A percentile compares a stretch with the other conserved stretches of the same genome.
Evolutionary conservation across 768 basidiomycete species (phyloP).

Genomic region (Suillus subalutaceus): DNA sequence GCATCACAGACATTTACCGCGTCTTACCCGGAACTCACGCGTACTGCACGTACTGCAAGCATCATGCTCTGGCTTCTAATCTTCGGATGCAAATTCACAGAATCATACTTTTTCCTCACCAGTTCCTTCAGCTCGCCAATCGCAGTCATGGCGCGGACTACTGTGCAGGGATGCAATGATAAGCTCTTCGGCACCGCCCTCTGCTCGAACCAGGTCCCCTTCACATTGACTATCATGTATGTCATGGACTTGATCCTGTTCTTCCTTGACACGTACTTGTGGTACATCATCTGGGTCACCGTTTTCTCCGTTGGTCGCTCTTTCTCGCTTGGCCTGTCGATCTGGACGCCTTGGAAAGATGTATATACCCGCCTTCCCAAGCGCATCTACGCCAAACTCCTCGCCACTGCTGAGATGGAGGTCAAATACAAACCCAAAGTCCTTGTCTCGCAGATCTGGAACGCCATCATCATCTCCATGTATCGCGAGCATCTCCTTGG

Average conservation of each 20-base stretch:
- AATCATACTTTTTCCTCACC: constrained; percentile 98
- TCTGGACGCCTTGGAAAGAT: constrained; percentile 99
- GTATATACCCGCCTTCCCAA: constrained; percentile 96
- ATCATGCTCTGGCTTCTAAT: constrained; percentile 88
- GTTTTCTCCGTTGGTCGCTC: constrained; percentile 91
- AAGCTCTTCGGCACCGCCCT: constrained; percentile 77
- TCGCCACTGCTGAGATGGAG: constrained; percentile 98
- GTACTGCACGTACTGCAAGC: constrained; percentile 78
- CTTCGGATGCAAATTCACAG: constrained; percentile 94
- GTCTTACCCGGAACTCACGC: constrained; percentile 82
- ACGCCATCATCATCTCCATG: constrained; percentile 99
- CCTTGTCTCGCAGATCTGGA: constrained; percentile 98
- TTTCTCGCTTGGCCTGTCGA: constrained; percentile 90
- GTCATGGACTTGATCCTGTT: constrained; percentile 97
- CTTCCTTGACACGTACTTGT: constrained; percentile 99
- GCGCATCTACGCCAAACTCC: constrained; percentile 95
- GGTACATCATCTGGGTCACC: constrained; percentile 99
- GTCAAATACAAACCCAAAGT: constrained; percentile 99
- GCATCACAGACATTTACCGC: constrained; percentile 99
- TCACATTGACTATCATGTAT: constrained; percentile 98
- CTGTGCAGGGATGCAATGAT: constrained; percentile 89
- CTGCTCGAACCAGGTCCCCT: constrained; percentile 91
- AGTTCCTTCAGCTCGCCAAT: constrained; percentile 96
- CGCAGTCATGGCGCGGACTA: constrained; percentile 94
- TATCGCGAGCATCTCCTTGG: constrained; percentile 97